phyloP scores from a whole-genome alignment of 306 rosid species.

The Erythrophleum fordii region DNA sequence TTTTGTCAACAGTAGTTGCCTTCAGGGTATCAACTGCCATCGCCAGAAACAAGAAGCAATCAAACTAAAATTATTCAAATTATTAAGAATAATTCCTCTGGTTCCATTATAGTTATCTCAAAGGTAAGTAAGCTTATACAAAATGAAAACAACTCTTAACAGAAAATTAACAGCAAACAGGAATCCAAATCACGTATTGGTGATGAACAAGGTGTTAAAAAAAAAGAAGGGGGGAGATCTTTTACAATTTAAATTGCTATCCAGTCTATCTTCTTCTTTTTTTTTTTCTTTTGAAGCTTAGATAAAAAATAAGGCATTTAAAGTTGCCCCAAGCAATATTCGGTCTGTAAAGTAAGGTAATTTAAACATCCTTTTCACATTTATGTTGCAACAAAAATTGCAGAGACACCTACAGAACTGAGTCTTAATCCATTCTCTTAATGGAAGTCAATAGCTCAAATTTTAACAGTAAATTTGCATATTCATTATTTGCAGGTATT shows the following conservation, averaged over 20 bases:
- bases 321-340: not conserved
- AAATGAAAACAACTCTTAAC: not conserved
- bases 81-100: not conserved
- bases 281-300: not conserved
- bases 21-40: slow-evolving; percentile 79
- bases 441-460: not conserved
- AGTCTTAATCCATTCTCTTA: not conserved
- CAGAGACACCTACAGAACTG: not conserved
- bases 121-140: not conserved
- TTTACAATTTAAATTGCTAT: not conserved
- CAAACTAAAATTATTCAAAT: not conserved
- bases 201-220: not conserved
- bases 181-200: not conserved
- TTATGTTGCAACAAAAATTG: not conserved
- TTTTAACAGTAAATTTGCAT: not conserved
- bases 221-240: not conserved
- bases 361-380: not conserved
- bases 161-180: not conserved
- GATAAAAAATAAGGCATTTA: not conserved
- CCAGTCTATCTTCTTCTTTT: not conserved
- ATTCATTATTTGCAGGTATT: not conserved
- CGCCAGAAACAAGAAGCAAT: slow-evolving; percentile 28
- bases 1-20: slow-evolving; percentile 79
- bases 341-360: not conserved
- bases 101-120: not conserved